Conservation (phyloP, 768 basidiomycete species). For the Scleroderma citrinum region DNA sequence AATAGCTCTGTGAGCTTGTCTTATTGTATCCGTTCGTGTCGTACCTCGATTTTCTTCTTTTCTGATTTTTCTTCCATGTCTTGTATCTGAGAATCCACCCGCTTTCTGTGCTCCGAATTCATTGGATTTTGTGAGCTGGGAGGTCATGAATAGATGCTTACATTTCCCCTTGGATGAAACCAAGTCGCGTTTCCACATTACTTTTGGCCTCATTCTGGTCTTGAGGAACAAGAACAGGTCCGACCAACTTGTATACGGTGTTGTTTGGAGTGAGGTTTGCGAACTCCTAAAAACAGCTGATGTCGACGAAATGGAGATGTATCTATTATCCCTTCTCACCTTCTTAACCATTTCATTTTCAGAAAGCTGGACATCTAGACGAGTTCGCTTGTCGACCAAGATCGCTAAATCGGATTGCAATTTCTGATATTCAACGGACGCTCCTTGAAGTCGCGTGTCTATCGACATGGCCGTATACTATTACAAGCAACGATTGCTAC, state of each 20-base stretch:
- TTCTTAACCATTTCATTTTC: conserved; percentile 93
- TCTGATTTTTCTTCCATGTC: conserved; percentile 73
- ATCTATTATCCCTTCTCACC: conserved; percentile 48
- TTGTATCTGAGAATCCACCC: conserved; percentile 77
- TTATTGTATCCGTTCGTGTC: not conserved
- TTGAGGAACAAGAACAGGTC: conserved; percentile 86
- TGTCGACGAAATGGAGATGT: not conserved
- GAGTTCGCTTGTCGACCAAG: conserved; percentile 75
- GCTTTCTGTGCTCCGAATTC: conserved; percentile 43
- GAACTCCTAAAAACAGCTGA: conserved; percentile 62
- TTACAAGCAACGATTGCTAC: too few relatives aligned
- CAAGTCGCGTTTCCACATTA: conserved; percentile 86
- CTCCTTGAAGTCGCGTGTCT: conserved; percentile 56
- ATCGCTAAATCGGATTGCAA: conserved; percentile 68
- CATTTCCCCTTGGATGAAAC: conserved; percentile 88
- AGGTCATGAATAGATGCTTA: conserved; percentile 30
- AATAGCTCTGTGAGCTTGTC: conserved; percentile 10
- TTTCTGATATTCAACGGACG: conserved; percentile 74
- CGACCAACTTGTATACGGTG: conserved; percentile 84
- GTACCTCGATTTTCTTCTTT: conserved; percentile 77
- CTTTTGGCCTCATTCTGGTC: conserved; percentile 80
- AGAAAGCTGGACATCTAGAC: conserved; percentile 82
- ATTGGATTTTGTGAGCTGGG: not conserved
- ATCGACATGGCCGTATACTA: conserved; percentile 42
- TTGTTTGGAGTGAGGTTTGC: conserved; percentile 65